A percentile compares a stretch with the other conserved stretches of the same genome.
phyloP scores from a whole-genome alignment of 2,329 filamentous ascomycete genomes.

The Trichoderma harzianum region DNA sequence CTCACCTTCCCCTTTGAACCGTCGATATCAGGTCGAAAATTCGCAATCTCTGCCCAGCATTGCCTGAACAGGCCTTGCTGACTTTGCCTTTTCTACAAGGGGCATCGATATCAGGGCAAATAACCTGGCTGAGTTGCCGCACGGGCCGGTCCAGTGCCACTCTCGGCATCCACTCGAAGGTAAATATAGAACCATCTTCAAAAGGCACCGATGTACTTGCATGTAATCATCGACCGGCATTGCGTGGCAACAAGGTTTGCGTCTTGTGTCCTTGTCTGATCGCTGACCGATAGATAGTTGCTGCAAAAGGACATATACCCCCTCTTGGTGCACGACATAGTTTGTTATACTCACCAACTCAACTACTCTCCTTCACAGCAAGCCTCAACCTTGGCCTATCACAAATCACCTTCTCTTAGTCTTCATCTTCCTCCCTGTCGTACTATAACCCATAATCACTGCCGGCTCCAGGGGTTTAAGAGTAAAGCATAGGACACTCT shows the following conservation, averaged over 20 bases:
- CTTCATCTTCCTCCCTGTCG: neutral
- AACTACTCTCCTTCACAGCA: constrained; percentile 1
- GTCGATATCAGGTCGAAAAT: neutral
- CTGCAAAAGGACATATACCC: constrained; percentile 6
- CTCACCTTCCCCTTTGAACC: constrained; percentile 14
- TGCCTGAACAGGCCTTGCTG: neutral
- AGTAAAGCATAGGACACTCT: neutral
- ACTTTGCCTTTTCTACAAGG: neutral
- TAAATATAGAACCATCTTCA: neutral
- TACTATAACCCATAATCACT: neutral
- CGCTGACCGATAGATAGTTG: neutral
- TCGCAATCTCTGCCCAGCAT: neutral
- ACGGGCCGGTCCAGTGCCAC: neutral
- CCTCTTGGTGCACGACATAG: neutral
- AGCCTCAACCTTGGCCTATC: neutral
- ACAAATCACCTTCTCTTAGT: neutral
- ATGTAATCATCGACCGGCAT: neutral
- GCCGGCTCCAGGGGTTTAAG: neutral
- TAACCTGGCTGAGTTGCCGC: neutral
- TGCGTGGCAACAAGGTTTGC: neutral
- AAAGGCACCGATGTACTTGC: neutral
- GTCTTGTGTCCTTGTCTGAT: neutral
- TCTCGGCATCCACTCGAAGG: neutral
- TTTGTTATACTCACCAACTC: neutral
- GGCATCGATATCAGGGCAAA: neutral